These are phyloP conservation scores for Fragaria nilgerrensis DNA, from an alignment of 306 rosid species.

Conservation along the genomic window DNA sequence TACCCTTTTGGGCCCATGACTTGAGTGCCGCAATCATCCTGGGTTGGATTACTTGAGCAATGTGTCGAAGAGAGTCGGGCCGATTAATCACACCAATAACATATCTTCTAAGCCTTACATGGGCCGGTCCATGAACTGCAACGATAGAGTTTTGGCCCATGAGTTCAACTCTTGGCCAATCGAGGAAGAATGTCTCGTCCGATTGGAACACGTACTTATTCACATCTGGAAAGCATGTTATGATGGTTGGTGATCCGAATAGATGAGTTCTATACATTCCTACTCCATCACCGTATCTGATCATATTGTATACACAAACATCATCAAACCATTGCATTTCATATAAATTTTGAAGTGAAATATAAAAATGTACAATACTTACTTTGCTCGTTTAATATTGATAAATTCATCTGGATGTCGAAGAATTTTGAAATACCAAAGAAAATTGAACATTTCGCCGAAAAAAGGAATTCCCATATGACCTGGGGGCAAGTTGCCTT, in stretches of 20 bases:
- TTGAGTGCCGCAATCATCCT: conserved; percentile 1
- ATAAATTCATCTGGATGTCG: conserved; percentile 42
- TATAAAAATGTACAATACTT: too few relatives aligned
- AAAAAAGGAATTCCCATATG: conserved; percentile 30
- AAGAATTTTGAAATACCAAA: conserved; percentile 50
- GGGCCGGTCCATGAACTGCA: conserved; percentile 25
- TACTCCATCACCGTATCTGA: conserved; percentile 32
- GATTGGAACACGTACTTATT: conserved; percentile 20
- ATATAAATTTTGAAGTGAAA: too few relatives aligned
- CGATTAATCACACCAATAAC: conserved; percentile 1
- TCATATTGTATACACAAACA: too few relatives aligned
- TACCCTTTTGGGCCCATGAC: conserved; percentile 25
- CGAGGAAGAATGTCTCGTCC: background rate
- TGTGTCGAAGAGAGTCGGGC: conserved; percentile 16
- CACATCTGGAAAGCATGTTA: conserved; percentile 23
- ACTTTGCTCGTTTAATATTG: conserved; percentile 29
- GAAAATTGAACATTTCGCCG: conserved; percentile 26
- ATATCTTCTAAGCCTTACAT: conserved; percentile 16
- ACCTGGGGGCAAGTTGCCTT: conserved; percentile 25
- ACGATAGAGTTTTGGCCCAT: conserved; percentile 22
- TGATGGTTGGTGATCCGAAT: conserved; percentile 31
- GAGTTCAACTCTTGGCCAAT: conserved; percentile 15
- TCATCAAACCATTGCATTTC: too few relatives aligned
- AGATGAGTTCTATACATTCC: conserved; percentile 32
- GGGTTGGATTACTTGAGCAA: conserved; percentile 22